Evolutionary conservation across 225 moss, liverwort and hornwort species (phyloP).

Genomic region (Physcomitrellopsis africana): DNA sequence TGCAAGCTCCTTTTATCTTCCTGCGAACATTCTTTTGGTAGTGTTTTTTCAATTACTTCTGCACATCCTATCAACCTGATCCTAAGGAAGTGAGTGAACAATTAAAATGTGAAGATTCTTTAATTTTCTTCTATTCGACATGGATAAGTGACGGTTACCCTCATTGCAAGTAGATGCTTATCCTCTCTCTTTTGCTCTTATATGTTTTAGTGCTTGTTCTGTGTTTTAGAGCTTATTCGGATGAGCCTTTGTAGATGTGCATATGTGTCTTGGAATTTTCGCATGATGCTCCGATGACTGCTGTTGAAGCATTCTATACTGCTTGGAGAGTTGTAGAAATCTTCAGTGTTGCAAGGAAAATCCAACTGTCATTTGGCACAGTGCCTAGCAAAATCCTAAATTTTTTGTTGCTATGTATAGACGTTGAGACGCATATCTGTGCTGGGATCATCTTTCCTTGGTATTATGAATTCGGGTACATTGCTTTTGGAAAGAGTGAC

Average conservation of each 20-base stretch:
- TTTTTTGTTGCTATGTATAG: constrained; percentile 31
- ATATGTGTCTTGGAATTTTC: neutral
- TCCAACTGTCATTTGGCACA: neutral
- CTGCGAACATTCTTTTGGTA: constrained; percentile 72
- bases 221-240: neutral
- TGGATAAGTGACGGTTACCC: constrained; percentile 67
- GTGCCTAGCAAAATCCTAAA: neutral
- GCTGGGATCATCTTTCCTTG: constrained; percentile 66
- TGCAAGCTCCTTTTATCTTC: constrained; percentile 70
- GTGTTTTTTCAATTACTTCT: constrained; percentile 79
- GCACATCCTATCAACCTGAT: constrained; percentile 76
- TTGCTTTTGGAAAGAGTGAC: constrained; percentile 72
- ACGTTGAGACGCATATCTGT: constrained; percentile 73
- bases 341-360: neutral
- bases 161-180: constrained; percentile 60
- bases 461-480: constrained; percentile 71
- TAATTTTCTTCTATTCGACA: constrained; percentile 73
- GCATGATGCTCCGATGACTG: neutral
- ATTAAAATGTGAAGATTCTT: constrained; percentile 80
- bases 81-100: constrained; percentile 77
- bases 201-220: neutral
- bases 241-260: too few relatives aligned
- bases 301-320: neutral
- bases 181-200: neutral
- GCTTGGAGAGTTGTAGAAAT: neutral